These are phyloP conservation scores for Akanthomyces lecanii DNA, from an alignment of 2,329 filamentous ascomycete genomes.

Conservation along the genomic window DNA sequence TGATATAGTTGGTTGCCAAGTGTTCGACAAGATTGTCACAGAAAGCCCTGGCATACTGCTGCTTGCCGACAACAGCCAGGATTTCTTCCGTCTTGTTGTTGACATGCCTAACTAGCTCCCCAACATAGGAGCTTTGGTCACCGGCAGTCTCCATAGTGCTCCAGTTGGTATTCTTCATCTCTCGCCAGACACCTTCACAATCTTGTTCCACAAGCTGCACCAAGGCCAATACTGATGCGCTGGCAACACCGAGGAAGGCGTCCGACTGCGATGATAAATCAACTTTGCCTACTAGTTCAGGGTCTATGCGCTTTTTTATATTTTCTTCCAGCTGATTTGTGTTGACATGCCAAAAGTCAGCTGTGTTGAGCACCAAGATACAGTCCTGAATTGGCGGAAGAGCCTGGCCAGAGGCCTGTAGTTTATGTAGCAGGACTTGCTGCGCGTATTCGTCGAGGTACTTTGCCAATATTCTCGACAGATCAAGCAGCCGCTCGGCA, in stretches of 20 bases:
- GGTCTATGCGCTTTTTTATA: constrained; percentile 85
- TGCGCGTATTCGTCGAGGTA: constrained; percentile 96
- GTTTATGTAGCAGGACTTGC: constrained; percentile 74
- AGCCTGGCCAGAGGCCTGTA: constrained; percentile 53
- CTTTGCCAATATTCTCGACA: constrained; percentile 81
- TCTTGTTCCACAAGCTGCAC: constrained; percentile 79
- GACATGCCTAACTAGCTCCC: constrained; percentile 70
- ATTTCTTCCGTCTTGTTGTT: constrained; percentile 71
- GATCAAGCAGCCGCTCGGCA: constrained; percentile 76
- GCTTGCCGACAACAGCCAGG: constrained; percentile 74
- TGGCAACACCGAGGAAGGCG: constrained; percentile 91
- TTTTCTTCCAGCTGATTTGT: constrained; percentile 92
- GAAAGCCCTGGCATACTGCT: constrained; percentile 90
- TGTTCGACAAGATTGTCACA: constrained; percentile 94
- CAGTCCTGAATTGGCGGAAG: constrained; percentile 65
- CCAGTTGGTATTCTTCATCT: constrained; percentile 97
- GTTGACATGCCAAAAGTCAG: constrained; percentile 94
- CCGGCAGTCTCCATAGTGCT: constrained; percentile 87
- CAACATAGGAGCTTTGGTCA: constrained; percentile 89
- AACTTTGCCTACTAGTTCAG: constrained; percentile 68
- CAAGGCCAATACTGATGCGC: constrained; percentile 76
- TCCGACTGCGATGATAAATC: constrained; percentile 92
- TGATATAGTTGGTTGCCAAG: constrained; percentile 72
- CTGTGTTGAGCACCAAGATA: constrained; percentile 87
- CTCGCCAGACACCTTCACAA: constrained; percentile 84